Percentiles rank a stretch among this genome's conserved stretches.
Conservation (phyloP, 257 asterid genomes). For the Echites panduratus region DNA sequence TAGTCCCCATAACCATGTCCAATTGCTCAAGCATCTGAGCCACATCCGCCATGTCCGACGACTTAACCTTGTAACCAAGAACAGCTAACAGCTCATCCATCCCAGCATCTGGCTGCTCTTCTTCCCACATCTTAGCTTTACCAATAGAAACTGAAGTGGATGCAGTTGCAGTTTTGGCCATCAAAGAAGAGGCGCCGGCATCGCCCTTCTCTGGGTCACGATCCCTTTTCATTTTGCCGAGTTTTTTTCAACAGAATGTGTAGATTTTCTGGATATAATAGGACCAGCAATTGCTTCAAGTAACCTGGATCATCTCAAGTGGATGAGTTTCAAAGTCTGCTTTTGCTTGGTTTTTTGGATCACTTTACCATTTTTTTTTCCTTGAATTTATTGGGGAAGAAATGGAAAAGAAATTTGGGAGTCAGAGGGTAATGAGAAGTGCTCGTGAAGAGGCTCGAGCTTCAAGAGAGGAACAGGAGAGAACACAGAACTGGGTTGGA, state of each 20-base stretch:
- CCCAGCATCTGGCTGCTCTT: constrained; percentile 52
- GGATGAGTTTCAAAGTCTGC: constrained; percentile 35
- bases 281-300: constrained; percentile 39
- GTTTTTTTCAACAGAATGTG: not conserved
- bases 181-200: constrained; percentile 7
- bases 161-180: not conserved
- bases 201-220: constrained; percentile 46
- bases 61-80: constrained; percentile 68
- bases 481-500: constrained; percentile 12
- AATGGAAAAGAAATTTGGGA: constrained; percentile 15
- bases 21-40: constrained; percentile 69
- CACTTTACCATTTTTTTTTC: constrained; percentile 15
- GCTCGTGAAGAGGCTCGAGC: constrained; percentile 65
- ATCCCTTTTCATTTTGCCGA: constrained; percentile 52
- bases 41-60: constrained; percentile 78
- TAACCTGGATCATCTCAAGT: constrained; percentile 51
- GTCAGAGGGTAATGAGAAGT: constrained; percentile 17
- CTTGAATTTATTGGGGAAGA: constrained; percentile 9
- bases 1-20: constrained; percentile 71
- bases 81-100: constrained; percentile 82
- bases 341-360: constrained; percentile 52
- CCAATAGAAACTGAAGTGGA: constrained; percentile 14
- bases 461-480: constrained; percentile 60
- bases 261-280: not conserved
- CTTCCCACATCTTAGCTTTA: constrained; percentile 49